Conservation (phyloP, 2,329 filamentous ascomycete species). For the Coniella lustricola region DNA sequence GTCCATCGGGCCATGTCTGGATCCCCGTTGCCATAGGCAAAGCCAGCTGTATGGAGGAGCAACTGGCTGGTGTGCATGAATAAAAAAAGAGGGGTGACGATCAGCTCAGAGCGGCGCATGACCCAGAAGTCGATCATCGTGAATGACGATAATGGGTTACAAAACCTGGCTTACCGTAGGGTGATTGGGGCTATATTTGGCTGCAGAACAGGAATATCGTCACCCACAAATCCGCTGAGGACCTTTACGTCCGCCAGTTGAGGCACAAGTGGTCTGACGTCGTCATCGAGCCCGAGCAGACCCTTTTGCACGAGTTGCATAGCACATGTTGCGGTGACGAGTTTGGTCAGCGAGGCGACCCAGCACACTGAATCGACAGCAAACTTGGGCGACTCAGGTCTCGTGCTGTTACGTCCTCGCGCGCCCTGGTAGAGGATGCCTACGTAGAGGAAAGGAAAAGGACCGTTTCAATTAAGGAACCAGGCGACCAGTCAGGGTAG, state of each 20-base stretch:
- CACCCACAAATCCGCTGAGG: constrained; percentile 30
- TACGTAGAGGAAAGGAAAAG: constrained; percentile 5
- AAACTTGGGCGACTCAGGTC: constrained; percentile 22
- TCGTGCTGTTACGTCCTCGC: constrained; percentile 24
- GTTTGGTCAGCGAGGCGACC: constrained; percentile 33
- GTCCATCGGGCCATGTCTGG: constrained; percentile 35
- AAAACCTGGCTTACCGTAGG: constrained; percentile 24
- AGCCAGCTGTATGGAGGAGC: constrained; percentile 42
- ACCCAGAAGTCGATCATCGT: neutral
- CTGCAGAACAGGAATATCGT: constrained; percentile 30
- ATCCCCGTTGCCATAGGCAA: constrained; percentile 36
- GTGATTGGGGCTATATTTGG: constrained; percentile 32
- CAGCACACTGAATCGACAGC: constrained; percentile 25
- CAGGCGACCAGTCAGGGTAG: neutral
- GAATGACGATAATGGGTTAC: neutral
- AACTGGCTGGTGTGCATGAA: constrained; percentile 26
- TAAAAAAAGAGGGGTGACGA: neutral
- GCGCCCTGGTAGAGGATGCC: constrained; percentile 27
- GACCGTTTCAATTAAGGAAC: neutral
- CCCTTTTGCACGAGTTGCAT: constrained; percentile 32
- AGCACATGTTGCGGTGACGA: constrained; percentile 27
- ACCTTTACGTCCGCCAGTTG: constrained; percentile 24
- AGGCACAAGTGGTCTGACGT: constrained; percentile 25
- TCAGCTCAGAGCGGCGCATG: neutral
- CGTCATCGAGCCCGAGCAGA: constrained; percentile 27